Evolutionary conservation across 768 basidiomycete species (phyloP), one percentile per base, ranked within the genome.

Genomic region (Auricularia sp.): DNA sequence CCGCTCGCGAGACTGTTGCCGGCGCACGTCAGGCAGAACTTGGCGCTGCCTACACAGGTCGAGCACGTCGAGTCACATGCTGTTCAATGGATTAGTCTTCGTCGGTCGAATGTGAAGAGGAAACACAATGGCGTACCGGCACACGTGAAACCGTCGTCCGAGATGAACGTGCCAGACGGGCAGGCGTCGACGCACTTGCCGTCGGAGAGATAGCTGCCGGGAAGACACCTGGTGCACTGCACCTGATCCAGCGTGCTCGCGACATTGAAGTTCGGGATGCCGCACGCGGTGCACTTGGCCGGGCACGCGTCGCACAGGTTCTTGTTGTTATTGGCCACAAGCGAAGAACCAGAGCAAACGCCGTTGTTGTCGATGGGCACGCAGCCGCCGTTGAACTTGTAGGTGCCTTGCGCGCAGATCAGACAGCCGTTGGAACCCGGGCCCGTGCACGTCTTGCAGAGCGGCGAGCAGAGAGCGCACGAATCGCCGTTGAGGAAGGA

Each of bases 221-320:
- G 85, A 42, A 94, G 71, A 73, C 93, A 95, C 1, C 80, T 85
- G 12, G 87, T 89, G 71, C 92, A 93, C 68, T 90, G 83, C 3
- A 84, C 77, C 63, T 88, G 80, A 64, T 81, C 75, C 59, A 86
- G 75, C 0, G 85, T 87, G 16, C 91, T 91, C 1, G 81, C 82
- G 11, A 81, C 79, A 66, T 72, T 87, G 72, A 94, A 94, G 68
- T 81, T 83, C 4, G 88, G 78, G 66, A 91, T 90, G 64, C 80
- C 76, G 76, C 93, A 95, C 2, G 84, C 78, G 8, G 87, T 88
- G 71, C 92, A 95, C 72, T 88, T 88, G 2, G 88, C 78, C 7
- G 91, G 91, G 72, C 93, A 93, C 64, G 83, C 91, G 70, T 94
- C 90, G 71, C 93, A 95, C 69, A 86, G 84, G n/a, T 81, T 77